phyloP scores from a whole-genome alignment of 306 rosid genomes.

The Senna siamea region DNA sequence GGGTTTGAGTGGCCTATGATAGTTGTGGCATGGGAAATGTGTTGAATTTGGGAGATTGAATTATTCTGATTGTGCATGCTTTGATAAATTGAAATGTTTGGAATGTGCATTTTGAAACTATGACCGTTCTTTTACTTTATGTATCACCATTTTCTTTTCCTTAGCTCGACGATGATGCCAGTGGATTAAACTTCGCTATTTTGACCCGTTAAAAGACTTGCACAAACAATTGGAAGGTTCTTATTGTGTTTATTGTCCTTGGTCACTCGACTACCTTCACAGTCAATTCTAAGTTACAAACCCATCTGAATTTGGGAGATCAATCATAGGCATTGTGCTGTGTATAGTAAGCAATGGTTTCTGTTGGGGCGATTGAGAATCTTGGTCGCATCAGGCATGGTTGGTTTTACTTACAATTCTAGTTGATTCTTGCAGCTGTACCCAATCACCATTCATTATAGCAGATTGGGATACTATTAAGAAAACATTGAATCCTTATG shows the following conservation, averaged over 20 bases:
- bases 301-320: slow-evolving; percentile 22
- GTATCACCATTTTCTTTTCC: neutral
- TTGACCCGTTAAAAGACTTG: slow-evolving; percentile 5
- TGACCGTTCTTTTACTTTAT: slow-evolving; percentile 1
- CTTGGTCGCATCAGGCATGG: slow-evolving; percentile 7
- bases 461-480: slow-evolving; percentile 16
- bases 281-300: slow-evolving; percentile 2
- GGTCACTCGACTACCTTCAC: neutral
- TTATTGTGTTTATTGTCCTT: neutral
- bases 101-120: slow-evolving; percentile 28
- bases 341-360: slow-evolving; percentile 15
- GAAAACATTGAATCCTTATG: slow-evolving; percentile 17
- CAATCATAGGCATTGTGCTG: slow-evolving; percentile 14
- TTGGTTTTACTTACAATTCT: slow-evolving; percentile 26
- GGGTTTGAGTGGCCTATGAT: slow-evolving; percentile 25
- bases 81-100: slow-evolving; percentile 9
- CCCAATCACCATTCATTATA: slow-evolving; percentile 7
- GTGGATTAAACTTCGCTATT: slow-evolving; percentile 20
- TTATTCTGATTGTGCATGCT: neutral
- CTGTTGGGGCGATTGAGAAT: slow-evolving; percentile 19
- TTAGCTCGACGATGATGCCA: slow-evolving; percentile 21
- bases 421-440: slow-evolving; percentile 15
- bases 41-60: slow-evolving; percentile 23
- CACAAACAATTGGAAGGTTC: neutral
- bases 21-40: slow-evolving; percentile 33